Evolutionary conservation across 768 basidiomycete genomes (phyloP), one percentile per base, ranked within the genome.

Genomic region (Pleurotus cornucopiae): DNA sequence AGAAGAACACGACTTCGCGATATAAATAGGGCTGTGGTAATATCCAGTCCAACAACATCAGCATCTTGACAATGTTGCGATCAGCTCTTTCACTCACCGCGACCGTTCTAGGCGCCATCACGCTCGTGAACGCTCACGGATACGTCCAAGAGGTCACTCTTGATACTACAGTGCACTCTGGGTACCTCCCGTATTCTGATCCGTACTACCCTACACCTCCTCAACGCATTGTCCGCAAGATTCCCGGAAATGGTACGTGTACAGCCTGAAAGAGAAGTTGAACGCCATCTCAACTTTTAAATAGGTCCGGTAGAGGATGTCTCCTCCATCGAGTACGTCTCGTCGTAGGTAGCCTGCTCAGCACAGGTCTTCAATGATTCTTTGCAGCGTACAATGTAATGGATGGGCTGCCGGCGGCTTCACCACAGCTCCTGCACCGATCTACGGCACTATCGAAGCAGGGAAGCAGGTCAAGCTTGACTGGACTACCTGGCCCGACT

Each of bases 401-500:
- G 68, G 70, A 14, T 69, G 61, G 54, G 57, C 64, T 5, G 64
- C 62, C 30, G 64, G 66, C 16, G 67, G 61, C 12, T 61, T 62
- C 21, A 21, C 47, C 18, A 70, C 71, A n/a, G 62, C 66, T 2
- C 75, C 76, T 20, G 74, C 74, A 5, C 68, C 74, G 2, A 59
- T 77, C 20, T 67, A 64, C 55, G 75, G 71, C 5, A 75, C 74
- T 3, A 69, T 75, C n/a, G 69, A 73, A 2, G 72, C 77, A 9
- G 77, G 76, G 7, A 68, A 69, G 12, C 61, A 65, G 23, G 63
- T 78, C 23, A 64, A 67, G 14, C 63, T 78, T 40, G 74, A 77
- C 64, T 78, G 74, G 75, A 76, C 71, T 3, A 63, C 71, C 13
- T 64, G 72, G 72, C 72, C 72, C 0, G 65, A 66, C 30, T 72